Evolutionary conservation across 371 early-diverging fungal genomes (phyloP).

Genomic region (Gilbertella persicaria): DNA sequence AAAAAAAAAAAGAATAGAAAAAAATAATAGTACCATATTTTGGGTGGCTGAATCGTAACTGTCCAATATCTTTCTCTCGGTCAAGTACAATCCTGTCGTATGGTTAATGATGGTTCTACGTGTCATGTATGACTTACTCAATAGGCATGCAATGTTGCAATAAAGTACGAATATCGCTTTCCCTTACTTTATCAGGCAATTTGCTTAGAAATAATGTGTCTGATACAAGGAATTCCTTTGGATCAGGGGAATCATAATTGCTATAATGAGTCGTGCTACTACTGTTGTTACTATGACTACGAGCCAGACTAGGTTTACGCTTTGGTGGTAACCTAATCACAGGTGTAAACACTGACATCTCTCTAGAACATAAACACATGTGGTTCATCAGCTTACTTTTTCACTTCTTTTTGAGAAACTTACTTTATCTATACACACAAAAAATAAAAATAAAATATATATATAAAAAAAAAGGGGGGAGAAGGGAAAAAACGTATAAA

Average conservation of each 20-base stretch:
- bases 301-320: slow-evolving; percentile 36
- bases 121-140: slow-evolving; percentile 34
- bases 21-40: slow-evolving; percentile 24
- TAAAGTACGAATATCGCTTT: slow-evolving; percentile 39
- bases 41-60: slow-evolving; percentile 28
- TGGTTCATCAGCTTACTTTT: too few relatives aligned
- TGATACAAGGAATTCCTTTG: slow-evolving; percentile 34
- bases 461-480: too few relatives aligned
- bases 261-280: slow-evolving; percentile 3
- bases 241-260: slow-evolving; percentile 16
- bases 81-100: slow-evolving; percentile 22
- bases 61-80: slow-evolving; percentile 25
- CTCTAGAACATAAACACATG: neutral
- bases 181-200: slow-evolving; percentile 32
- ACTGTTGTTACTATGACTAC: slow-evolving; percentile 3
- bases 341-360: slow-evolving; percentile 41
- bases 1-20: neutral
- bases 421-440: too few relatives aligned
- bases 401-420: too few relatives aligned
- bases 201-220: slow-evolving; percentile 44
- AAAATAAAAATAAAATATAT: too few relatives aligned
- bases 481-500: too few relatives aligned
- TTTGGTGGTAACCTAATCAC: slow-evolving; percentile 41
- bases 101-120: too few relatives aligned
- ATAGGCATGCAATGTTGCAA: slow-evolving; percentile 45